Base-by-base conservation (phyloP, 164 flowering plant species). In the Magnolia kwangsiensis region DNA sequence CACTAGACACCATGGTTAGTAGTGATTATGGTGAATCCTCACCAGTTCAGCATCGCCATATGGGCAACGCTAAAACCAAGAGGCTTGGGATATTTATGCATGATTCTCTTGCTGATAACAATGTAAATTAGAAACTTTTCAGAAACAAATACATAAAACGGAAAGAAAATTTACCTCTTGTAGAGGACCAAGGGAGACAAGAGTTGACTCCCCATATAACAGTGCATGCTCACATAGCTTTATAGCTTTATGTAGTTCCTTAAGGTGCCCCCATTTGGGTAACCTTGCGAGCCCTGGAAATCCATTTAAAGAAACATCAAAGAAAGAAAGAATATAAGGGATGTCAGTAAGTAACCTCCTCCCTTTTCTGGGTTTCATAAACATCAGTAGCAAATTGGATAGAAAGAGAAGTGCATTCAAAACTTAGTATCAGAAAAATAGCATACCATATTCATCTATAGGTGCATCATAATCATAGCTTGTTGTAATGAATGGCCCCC, bases 381-480 rank as follows among this genome's bases (percentile, higher is more conserved):
- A 21, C 31, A 66, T 66, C 13, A 8, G 5, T 66, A 23, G 69
- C 69, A 66, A 27, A 9, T 13, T 21, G 31, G 45, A 66, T 21
- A 66, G 31, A 66, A 66, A 21, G 31, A 66, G 31, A 24, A 0
- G 24, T n/a, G 59, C 51, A 7, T 19, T 29, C 58, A 1, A n/a
- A 13, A 0, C 4, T 27, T 7, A 75, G n/a, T 10, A 31, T 5
- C 10, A 49, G 61, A 23, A 8, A 65, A 63, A 50, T 3, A 49
- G 20, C 84, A 78, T 63, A 96, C 99, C 99, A 80, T 96, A 96
- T 82, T 96, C 99, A 86, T 96, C 99, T 80, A 96, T 91, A n/a
- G 99, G 99, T 75, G 99, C 99, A 79, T 96, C 95, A 85, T 96
- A 96, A 79, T 96, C 99, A 79, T 96, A 96, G 84, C 99, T 96